Evolutionary conservation across 495 filamentous ascomycete genomes (phyloP).

Genomic region (Ramalina intermedia): DNA sequence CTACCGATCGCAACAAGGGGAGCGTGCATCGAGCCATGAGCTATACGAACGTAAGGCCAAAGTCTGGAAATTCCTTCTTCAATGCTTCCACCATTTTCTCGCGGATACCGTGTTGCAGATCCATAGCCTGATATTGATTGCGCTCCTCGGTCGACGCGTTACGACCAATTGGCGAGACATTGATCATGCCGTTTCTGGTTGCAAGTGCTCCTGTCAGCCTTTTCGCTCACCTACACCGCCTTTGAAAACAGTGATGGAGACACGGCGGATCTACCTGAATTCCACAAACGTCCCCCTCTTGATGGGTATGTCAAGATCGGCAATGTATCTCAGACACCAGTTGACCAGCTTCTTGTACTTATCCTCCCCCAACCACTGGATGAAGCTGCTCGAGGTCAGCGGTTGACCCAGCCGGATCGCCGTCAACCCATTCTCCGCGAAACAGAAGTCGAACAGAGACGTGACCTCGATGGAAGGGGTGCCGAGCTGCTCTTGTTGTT

Average conservation of each 20-base stretch:
- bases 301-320: constrained; percentile 67
- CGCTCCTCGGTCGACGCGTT: constrained; percentile 75
- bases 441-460: constrained; percentile 86
- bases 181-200: constrained; percentile 78
- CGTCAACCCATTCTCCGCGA: constrained; percentile 86
- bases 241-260: background rate
- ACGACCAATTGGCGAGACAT: constrained; percentile 80
- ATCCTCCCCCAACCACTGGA: constrained; percentile 81
- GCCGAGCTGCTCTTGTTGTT: constrained; percentile 94
- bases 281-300: constrained; percentile 96
- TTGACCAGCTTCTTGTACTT: constrained; percentile 78
- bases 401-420: constrained; percentile 68
- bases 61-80: constrained; percentile 65
- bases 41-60: constrained; percentile 63
- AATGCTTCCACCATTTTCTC: constrained; percentile 56
- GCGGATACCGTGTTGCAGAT: constrained; percentile 60
- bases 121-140: constrained; percentile 62
- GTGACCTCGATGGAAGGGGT: constrained; percentile 46
- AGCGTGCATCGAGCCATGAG: background rate
- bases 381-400: constrained; percentile 68
- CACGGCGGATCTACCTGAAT: constrained; percentile 41
- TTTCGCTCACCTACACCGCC: background rate
- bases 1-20: background rate
- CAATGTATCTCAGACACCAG: constrained; percentile 79
- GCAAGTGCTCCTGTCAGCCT: background rate